Percentiles rank a stretch among this genome's conserved stretches.
phyloP scores from a whole-genome alignment of 2,329 filamentous ascomycete genomes.

The Trichoderma hamatum region DNA sequence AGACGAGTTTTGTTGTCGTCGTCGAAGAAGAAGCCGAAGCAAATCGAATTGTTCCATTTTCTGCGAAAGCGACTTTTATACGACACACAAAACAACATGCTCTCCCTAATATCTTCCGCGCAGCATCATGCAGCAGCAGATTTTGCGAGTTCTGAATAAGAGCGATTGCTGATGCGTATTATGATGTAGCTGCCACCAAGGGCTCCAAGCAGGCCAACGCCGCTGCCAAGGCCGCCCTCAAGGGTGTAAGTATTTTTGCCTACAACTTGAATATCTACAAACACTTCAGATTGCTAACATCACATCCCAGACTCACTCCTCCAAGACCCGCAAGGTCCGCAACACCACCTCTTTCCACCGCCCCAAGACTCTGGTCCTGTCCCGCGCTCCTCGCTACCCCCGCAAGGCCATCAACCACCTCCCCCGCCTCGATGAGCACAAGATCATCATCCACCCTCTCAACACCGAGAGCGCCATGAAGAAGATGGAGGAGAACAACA shows the following conservation, averaged over 20 bases:
- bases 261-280: neutral
- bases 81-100: constrained; percentile 5
- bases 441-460: constrained; percentile 95
- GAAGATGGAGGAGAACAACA: constrained; percentile 99
- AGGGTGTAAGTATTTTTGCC: constrained; percentile 82
- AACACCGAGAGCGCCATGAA: constrained; percentile 99
- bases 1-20: constrained; percentile 11
- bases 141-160: constrained; percentile 73
- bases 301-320: constrained; percentile 52
- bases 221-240: constrained; percentile 94
- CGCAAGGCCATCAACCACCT: constrained; percentile 91
- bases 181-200: constrained; percentile 61
- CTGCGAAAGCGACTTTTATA: constrained; percentile 14
- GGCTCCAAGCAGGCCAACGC: constrained; percentile 84
- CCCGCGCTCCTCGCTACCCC: constrained; percentile 91
- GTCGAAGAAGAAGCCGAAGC: constrained; percentile 21
- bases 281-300: neutral
- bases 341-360: constrained; percentile 94
- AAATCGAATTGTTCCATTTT: neutral
- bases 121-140: constrained; percentile 71
- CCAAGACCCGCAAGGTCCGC: constrained; percentile 93
- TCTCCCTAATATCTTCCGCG: constrained; percentile 6
- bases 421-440: constrained; percentile 94
- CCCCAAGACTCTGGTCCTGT: constrained; percentile 93
- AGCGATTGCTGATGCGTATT: constrained; percentile 72